Base-by-base conservation (phyloP, 2,329 filamentous ascomycete genomes). In the Pseudogymnoascus sp. region DNA sequence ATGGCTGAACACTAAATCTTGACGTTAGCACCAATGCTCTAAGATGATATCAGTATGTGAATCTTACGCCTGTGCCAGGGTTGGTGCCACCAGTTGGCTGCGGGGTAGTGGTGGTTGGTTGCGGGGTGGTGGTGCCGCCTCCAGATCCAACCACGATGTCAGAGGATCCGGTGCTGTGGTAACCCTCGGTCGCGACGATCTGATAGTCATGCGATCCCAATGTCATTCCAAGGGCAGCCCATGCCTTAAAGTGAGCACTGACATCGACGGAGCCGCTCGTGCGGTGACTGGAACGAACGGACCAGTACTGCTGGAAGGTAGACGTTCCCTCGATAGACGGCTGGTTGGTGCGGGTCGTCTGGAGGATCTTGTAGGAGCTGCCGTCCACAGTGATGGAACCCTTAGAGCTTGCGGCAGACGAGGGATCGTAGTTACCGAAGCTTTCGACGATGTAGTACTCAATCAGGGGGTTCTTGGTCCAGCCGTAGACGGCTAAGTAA, bases 371-470 rank as follows among this genome's bases (percentile, higher is more conserved):
- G 71, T 84, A 85, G 4, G 75, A 78, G 11, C 78, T 76, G 41
- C 82, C 82, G 42, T 83, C 82, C 19, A 72, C 73, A n/a, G 75
- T 78, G 64, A 85, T 77, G 63, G 77, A 77, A 22, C 82, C 82
- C 69, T 79, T 80, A 64, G 74, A 73, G 1, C 75, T 77, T 16
- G 36, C 36, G 5, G n/a, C 14, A 4, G n/a, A 16, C 6, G n/a
- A 39, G 0, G 81, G 81, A 39, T 81, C 76, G 68, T 82, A 79
- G 36, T 75, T 77, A 62, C 79, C 80, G 69, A 78, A 80, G 11
- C 75, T 72, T 64, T 85, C 82, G 66, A 84, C 75, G 63, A 85
- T 79, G 73, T 84, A 84, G 74, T 84, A 84, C 67, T 84, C 82
- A 69, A 83, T 74, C 16, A 82, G 72, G 0, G 80, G 80, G 36